Evolutionary conservation across 169 alveolate genomes (phyloP).

Genomic region (Cryptosporidium baileyi): DNA sequence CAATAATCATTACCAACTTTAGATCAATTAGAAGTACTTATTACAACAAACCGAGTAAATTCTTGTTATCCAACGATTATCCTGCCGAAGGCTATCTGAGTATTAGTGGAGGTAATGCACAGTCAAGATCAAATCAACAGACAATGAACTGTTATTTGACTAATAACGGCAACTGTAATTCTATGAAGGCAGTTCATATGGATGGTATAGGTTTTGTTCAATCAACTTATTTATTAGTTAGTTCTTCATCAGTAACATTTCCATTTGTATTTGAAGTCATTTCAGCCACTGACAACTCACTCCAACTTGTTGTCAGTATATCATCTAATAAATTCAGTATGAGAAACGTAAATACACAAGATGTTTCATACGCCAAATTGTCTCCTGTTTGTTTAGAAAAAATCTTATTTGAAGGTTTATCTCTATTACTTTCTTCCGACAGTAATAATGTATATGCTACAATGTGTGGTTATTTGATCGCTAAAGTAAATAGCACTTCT

Average conservation of each 20-base stretch:
- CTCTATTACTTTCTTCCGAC: slow-evolving; percentile 20
- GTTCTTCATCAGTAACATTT: slow-evolving; percentile 9
- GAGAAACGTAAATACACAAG: slow-evolving; percentile 41
- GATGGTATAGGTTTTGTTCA: slow-evolving; percentile 28
- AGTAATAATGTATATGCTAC: not conserved
- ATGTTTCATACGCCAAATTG: not conserved
- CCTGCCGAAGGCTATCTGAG: slow-evolving; percentile 40
- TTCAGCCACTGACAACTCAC: slow-evolving; percentile 18
- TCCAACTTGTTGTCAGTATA: slow-evolving; percentile 7
- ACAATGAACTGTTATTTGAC: slow-evolving; percentile 41
- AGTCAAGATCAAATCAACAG: slow-evolving; percentile 47
- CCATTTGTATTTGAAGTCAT: slow-evolving; percentile 22
- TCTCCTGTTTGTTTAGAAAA: slow-evolving; percentile 40
- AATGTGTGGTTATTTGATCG: slow-evolving; percentile 9
- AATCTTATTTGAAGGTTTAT: slow-evolving; percentile 39
- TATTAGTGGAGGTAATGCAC: slow-evolving; percentile 48
- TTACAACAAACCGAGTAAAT: not conserved
- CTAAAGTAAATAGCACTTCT: slow-evolving; percentile 1
- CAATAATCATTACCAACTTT: not conserved
- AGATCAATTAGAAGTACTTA: not conserved
- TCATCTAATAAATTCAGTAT: slow-evolving; percentile 30
- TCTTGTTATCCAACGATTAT: slow-evolving; percentile 2
- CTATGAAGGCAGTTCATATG: slow-evolving; percentile 25
- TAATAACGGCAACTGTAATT: slow-evolving; percentile 30
- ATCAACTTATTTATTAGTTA: not conserved